Conservation (phyloP, 306 rosid genomes). For the Prunus salicina region DNA sequence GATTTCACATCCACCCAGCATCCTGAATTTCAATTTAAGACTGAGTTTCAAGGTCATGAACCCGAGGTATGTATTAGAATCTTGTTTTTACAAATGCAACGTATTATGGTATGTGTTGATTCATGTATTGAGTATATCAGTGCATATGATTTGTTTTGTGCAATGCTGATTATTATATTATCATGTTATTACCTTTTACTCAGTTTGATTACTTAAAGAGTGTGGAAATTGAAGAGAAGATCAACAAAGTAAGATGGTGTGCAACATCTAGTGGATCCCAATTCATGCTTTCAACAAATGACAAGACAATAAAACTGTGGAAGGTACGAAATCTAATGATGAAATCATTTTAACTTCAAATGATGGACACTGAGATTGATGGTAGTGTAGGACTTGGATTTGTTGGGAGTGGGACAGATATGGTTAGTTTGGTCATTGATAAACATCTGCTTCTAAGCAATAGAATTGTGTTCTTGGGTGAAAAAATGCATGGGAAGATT, state of each 20-base stretch:
- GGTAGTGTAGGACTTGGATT: not conserved
- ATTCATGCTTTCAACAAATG: constrained; percentile 59
- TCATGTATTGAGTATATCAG: not conserved
- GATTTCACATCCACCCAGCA: constrained; percentile 32
- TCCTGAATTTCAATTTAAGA: constrained; percentile 47
- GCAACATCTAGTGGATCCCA: constrained; percentile 45
- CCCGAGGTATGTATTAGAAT: constrained; percentile 48
- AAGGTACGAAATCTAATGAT: constrained; percentile 31
- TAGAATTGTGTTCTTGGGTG: not conserved
- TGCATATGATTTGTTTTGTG: not conserved
- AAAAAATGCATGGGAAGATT: not conserved
- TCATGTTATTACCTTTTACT: not conserved
- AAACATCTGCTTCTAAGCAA: not conserved
- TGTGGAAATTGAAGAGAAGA: constrained; percentile 58
- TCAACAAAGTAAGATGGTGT: constrained; percentile 63
- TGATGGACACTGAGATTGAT: not conserved
- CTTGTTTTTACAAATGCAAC: not conserved
- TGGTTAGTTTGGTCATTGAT: constrained; percentile 4
- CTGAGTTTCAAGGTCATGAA: constrained; percentile 69
- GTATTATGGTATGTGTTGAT: not conserved
- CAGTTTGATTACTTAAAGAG: constrained; percentile 65
- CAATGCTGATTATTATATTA: not conserved
- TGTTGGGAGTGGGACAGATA: not conserved
- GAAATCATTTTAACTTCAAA: not conserved
- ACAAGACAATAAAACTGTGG: constrained; percentile 72